A percentile compares a stretch with the other conserved stretches of the same genome.
Evolutionary conservation across 2,329 filamentous ascomycete species (phyloP).

Genomic region (Fusarium praegraminearum): DNA sequence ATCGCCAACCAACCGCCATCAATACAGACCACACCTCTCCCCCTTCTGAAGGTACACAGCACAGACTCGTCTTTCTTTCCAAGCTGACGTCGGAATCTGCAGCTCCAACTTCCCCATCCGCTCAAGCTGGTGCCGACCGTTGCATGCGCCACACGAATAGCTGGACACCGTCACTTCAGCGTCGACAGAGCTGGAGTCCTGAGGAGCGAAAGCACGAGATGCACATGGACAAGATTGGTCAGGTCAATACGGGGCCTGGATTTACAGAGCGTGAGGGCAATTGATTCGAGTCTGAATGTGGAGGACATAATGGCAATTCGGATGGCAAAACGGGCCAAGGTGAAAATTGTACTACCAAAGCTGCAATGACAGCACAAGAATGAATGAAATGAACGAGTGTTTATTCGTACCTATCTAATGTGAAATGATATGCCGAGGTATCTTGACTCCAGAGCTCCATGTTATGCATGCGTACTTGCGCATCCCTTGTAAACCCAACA

Average conservation of each 20-base stretch:
- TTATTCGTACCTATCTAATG: constrained; percentile 21
- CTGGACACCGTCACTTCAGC: constrained; percentile 61
- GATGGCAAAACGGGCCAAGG: neutral
- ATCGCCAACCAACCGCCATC: constrained; percentile 35
- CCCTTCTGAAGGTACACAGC: constrained; percentile 23
- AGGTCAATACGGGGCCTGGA: constrained; percentile 54
- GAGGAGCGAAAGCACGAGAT: constrained; percentile 66
- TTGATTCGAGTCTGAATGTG: neutral
- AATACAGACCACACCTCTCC: constrained; percentile 26
- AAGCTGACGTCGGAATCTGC: constrained; percentile 20
- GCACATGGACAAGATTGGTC: constrained; percentile 60
- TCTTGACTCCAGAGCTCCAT: constrained; percentile 39
- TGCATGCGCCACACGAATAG: constrained; percentile 51
- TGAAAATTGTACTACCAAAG: constrained; percentile 16
- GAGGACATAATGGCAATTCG: constrained; percentile 5
- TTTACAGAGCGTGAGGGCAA: constrained; percentile 55
- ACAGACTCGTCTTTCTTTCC: neutral
- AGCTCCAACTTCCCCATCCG: constrained; percentile 33
- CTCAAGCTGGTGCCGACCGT: constrained; percentile 49
- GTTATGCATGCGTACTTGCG: constrained; percentile 9
- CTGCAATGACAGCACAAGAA: constrained; percentile 3
- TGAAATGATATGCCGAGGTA: constrained; percentile 30
- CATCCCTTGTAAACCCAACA: constrained; percentile 3
- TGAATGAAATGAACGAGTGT: constrained; percentile 23
- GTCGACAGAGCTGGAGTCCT: constrained; percentile 64